Base-by-base conservation (phyloP, 805 yeast genomes). In the Candida pseudofarinosa region DNA sequence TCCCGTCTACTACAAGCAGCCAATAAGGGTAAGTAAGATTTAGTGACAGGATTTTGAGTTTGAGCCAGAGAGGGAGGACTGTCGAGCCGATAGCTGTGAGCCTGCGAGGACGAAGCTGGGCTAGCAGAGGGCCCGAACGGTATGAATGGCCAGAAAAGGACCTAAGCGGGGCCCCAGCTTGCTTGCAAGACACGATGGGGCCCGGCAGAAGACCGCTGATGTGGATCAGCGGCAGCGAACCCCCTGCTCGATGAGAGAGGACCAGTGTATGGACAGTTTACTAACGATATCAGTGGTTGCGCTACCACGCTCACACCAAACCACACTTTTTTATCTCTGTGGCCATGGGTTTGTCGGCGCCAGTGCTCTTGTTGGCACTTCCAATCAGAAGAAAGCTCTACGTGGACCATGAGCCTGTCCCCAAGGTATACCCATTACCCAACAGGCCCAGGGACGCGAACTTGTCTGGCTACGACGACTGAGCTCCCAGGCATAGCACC, bases 291-390 rank as follows among this genome's bases (percentile, higher is more conserved):
- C 49, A 80, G 85, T 81, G 86, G 86, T 62, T 74, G 51, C 83
- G 90, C 60, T 85, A 79, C 66, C 82, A 81, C 53, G 85, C 90
- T 18, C 84, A 85, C 66, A 78, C 77, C 51, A 79, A 80, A 59
- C 95, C 95, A 34, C 88, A 85, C 64, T 69, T 84, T 49, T 81
- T 85, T 59, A 80, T 74, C 56, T 71, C 88, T 20, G 74, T 79
- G 16, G 71, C 72, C 31, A 71, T 85, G 55, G 95, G 89, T 5
- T 58, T 79, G 34, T 59, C 82, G 39, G 88, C 86, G 3, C 91
- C 93, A 10, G 62, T 80, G 4, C 75, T 84, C 43, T 71, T 85
- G 31, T 69, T 73, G 23, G 74, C 76, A 41, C 74, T 88, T 35
- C 88, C 89, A 23, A 54, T 84, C 38, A 81, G 95, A 74, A 79